Evolutionary conservation across 2,329 filamentous ascomycete genomes (phyloP), one percentile per base, ranked within the genome.

Genomic region (Diaporthe citrichinensis): DNA sequence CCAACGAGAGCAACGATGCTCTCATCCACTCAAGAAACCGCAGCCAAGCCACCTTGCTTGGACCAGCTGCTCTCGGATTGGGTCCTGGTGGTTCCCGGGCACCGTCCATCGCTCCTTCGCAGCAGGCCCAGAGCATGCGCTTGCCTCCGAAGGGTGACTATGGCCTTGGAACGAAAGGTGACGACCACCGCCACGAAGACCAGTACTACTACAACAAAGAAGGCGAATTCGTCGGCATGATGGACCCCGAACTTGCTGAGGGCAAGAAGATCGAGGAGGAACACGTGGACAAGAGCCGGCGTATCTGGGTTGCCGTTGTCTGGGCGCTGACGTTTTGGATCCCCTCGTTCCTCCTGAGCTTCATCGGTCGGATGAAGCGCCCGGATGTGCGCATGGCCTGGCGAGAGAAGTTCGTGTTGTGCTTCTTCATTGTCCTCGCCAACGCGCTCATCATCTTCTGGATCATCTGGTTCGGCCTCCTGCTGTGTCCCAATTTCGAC

Each of bases 341-440:
- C 78, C 97, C 97, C 0, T 98, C 96, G 0, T 94, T 95, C 65
- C 78, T 94, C 2, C 91, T 99, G 23, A 90, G 90, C n/a, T 93
- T 89, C 76, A 81, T 98, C 75, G 97, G 97, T 44, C 94, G 96
- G 31, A 99, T 99, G 97, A 97, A 98, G 86, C 93, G 97, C 73
- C 97, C 96, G 2, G 97, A 99, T 85, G 95, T 99, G 12, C 94
- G 97, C 36, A 94, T 98, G 91, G 97, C 97, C 0, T 99, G 97
- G 97, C 91, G 97, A 84, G 97, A 99, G 82, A 99, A 99, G 85
- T 71, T 99, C 15, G 93, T 97, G 0, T 87, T 99, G 15, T 92
- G 96, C 62, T 87, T 94, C 75, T 80, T 98, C 71, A 98, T 99
- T 79, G 82, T 94, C 41, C 80, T 99, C 17, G 85, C 98, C 79